phyloP scores from a whole-genome alignment of 305 asterid genomes.

The Solanum aculeatissimum region DNA sequence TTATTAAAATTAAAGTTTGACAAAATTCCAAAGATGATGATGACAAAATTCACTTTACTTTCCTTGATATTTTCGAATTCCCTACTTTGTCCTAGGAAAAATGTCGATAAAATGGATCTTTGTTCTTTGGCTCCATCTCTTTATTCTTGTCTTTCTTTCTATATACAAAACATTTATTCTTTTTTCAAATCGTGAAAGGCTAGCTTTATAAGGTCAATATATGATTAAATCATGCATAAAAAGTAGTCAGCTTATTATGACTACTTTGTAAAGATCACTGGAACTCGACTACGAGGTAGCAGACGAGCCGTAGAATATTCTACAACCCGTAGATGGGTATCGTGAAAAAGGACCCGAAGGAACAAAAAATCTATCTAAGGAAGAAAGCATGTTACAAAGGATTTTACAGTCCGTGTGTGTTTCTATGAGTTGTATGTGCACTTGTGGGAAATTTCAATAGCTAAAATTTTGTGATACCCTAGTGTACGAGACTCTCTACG shows the following conservation, averaged over 20 bases:
- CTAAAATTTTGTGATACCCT: too few relatives aligned
- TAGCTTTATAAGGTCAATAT: background rate
- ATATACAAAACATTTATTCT: background rate
- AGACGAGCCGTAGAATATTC: too few relatives aligned
- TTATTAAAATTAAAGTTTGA: background rate
- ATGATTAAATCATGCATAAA: background rate
- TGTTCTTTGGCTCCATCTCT: background rate
- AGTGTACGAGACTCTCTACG: too few relatives aligned
- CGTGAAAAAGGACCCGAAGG: too few relatives aligned
- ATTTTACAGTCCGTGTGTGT: too few relatives aligned
- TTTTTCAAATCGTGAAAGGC: background rate
- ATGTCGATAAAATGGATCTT: background rate
- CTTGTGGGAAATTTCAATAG: too few relatives aligned
- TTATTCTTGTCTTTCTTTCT: background rate
- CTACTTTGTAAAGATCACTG: background rate
- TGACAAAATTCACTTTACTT: background rate
- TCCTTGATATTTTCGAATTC: background rate
- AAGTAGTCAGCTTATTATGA: background rate
- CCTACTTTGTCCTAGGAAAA: background rate
- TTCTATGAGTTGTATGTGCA: too few relatives aligned
- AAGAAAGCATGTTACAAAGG: too few relatives aligned
- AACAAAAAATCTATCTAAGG: too few relatives aligned
- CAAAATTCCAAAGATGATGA: background rate
- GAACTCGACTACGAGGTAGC: too few relatives aligned
- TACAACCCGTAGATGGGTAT: too few relatives aligned